Evolutionary conservation across 2,329 filamentous ascomycete genomes (phyloP), one percentile per base, ranked within the genome.

Genomic region (Alternaria angustiovoidea): DNA sequence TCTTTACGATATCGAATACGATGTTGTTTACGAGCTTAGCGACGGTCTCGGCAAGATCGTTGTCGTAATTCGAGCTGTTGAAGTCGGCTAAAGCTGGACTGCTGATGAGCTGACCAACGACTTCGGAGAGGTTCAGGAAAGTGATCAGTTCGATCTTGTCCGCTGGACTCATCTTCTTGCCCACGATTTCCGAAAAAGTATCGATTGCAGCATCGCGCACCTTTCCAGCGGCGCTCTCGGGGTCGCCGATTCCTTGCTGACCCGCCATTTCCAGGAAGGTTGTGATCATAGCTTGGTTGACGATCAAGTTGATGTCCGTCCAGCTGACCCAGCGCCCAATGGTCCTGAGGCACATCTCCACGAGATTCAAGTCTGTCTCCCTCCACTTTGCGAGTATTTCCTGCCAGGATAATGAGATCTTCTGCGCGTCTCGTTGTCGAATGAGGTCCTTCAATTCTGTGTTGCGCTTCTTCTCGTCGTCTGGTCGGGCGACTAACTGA

Each of bases 281-380:
- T 74, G 87, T 89, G 72, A 98, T 88, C 86, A 97, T 95, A 54
- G 90, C 66, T 54, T 79, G 74, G 78, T 96, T 96, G 71, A 99
- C 92, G 44, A 99, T 89, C 58, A 99, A 84, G 51, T 91, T 91
- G 71, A 99, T 98, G 75, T 98, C 95, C 73, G 96, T 96, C 95
- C 95, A 99, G 85, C 93, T 96, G 62, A 97, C 93, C 94, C 95
- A 99, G 78, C 94, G 95, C 38, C 93, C 93, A 66, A 99, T 88
- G n/a, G 93, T 91, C 79, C 91, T 93, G 54, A 99, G 85, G 70
- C 92, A 94, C 85, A 96, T 89, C 78, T 97, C 93, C 43, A 96
- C 86, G 59, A 98, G 86, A 67, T 91, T 87, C 58, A 88, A 84
- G 73, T 86, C 86, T 57, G 81, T 79, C 70, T 87, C 87, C 67